phyloP scores from a whole-genome alignment of 2,329 filamentous ascomycete species.

The Mycosphaerelloides madeirae region DNA sequence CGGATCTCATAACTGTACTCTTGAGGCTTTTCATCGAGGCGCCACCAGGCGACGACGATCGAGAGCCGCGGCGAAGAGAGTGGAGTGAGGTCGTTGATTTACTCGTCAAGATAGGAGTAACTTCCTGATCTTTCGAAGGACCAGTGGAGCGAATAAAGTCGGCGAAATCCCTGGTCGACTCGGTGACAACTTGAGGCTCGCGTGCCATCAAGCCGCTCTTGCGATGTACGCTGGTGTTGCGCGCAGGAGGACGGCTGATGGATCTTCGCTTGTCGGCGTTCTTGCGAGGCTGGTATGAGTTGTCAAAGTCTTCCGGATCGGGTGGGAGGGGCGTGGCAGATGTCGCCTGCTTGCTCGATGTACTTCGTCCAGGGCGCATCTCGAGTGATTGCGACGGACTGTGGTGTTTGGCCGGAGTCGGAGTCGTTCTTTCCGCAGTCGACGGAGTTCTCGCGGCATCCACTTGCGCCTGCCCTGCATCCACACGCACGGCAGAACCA shows the following conservation, averaged over 20 bases:
- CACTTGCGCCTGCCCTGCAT: constrained; percentile 8
- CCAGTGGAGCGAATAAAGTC: constrained; percentile 86
- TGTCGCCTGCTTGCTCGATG: constrained; percentile 19
- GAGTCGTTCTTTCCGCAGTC: constrained; percentile 9
- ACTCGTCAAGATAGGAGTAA: constrained; percentile 17
- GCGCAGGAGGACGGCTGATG: constrained; percentile 27
- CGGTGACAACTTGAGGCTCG: constrained; percentile 65
- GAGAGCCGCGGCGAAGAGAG: constrained; percentile 10
- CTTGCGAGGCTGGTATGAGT: neutral
- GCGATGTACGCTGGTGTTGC: constrained; percentile 29
- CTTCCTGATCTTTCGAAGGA: constrained; percentile 43
- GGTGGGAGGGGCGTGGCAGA: constrained; percentile 10
- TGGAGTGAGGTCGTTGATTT: constrained; percentile 25
- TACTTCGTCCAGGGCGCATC: constrained; percentile 18
- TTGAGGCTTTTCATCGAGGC: constrained; percentile 18
- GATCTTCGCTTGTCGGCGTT: constrained; percentile 25
- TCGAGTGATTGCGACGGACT: too few species aligned
- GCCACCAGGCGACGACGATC: constrained; percentile 23
- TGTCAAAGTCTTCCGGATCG: constrained; percentile 11
- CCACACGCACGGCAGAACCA: too few species aligned
- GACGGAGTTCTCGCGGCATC: constrained; percentile 6
- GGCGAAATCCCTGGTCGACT: constrained; percentile 76
- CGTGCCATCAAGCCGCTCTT: constrained; percentile 50
- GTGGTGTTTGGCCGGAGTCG: too few species aligned
- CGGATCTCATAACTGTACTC: constrained; percentile 5